Base-by-base conservation (phyloP, 2,329 filamentous ascomycete species). In the Monascus ruber region DNA sequence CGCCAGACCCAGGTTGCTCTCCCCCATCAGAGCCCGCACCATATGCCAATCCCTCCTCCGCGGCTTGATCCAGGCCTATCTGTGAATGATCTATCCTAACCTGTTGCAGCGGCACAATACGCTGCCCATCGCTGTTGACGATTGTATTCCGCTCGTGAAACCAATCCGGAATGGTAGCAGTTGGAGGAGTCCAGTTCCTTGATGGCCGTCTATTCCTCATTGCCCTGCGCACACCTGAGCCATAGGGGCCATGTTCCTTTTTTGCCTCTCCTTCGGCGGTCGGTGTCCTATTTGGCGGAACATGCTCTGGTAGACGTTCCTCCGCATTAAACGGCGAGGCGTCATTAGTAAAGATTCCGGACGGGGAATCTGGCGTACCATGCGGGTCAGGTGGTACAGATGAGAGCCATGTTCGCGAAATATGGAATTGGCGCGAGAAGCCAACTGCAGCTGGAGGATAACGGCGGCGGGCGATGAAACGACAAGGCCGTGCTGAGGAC, bases 191-290 rank as follows among this genome's bases (percentile, higher is more conserved):
- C 29, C 35, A 41, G 27, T 58, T 49, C 17, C 50, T 47, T 5
- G 46, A 36, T 1, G 46, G 37, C 41, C 51, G 58, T 35, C 47
- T 52, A 36, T 62, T 64, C 35, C 61, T 58, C 52, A 61, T 55
- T 8, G 59, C 56, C 36, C 63, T 54, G 27, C 63, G 61, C 31
- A 62, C 40, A 5, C 56, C 61, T 33, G 62, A 65, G 1, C 63
- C 62, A 46, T 66, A 65, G 4, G 60, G 60, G 24, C 50, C 51
- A 9, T 50, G 40, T 6, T 52, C 50, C 10, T 52, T 53, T 28
- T 49, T 52, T 31, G 35, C 47, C 1, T 49, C 26, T 29, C 44
- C 51, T 10, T 50, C 46, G 34, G 42, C 6, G 2, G 47, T 26
- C 17, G 50, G 27, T 26, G 44, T 33, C 2, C 47, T 34, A n/a